Evolutionary conservation across 371 early-diverging fungal species (phyloP).

Genomic region (Actinomortierella ambigua): DNA sequence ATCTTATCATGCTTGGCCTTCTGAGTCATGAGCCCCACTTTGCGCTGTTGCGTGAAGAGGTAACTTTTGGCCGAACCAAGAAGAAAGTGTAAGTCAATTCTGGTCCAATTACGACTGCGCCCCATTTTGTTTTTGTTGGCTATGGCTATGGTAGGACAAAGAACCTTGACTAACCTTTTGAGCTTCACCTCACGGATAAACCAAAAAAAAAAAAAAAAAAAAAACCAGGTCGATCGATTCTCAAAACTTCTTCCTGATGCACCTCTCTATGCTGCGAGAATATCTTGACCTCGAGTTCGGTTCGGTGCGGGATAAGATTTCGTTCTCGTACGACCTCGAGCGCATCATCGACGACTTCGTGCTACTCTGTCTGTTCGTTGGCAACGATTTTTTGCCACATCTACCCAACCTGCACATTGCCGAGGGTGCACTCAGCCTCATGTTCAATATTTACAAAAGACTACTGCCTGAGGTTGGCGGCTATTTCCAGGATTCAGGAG

Average conservation of each 20-base stretch:
- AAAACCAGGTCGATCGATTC: conserved; percentile 52
- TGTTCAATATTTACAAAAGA: conserved; percentile 87
- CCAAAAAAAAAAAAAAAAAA: too few species aligned
- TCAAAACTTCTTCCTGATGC: conserved; percentile 80
- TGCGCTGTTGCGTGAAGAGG: conserved; percentile 95
- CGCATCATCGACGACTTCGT: conserved; percentile 98
- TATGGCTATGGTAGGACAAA: conserved; percentile 11
- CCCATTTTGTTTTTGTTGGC: neutral
- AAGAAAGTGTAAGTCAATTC: conserved; percentile 55
- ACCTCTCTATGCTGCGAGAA: conserved; percentile 89
- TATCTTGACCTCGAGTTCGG: conserved; percentile 90
- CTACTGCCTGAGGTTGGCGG: conserved; percentile 73
- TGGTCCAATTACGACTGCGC: conserved; percentile 1
- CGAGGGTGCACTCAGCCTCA: conserved; percentile 87
- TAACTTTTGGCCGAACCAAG: conserved; percentile 78
- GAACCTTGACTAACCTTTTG: too few species aligned
- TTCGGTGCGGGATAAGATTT: conserved; percentile 51
- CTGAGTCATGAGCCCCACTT: conserved; percentile 97
- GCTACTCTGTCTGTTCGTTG: conserved; percentile 92
- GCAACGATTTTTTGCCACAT: conserved; percentile 99
- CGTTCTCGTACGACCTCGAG: conserved; percentile 84
- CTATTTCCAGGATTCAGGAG: conserved; percentile 87
- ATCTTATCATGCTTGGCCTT: conserved; percentile 98
- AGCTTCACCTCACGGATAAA: too few species aligned
- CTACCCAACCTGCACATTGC: conserved; percentile 94